phyloP scores from a whole-genome alignment of 768 basidiomycete genomes.

The Termitomyces sp. region DNA sequence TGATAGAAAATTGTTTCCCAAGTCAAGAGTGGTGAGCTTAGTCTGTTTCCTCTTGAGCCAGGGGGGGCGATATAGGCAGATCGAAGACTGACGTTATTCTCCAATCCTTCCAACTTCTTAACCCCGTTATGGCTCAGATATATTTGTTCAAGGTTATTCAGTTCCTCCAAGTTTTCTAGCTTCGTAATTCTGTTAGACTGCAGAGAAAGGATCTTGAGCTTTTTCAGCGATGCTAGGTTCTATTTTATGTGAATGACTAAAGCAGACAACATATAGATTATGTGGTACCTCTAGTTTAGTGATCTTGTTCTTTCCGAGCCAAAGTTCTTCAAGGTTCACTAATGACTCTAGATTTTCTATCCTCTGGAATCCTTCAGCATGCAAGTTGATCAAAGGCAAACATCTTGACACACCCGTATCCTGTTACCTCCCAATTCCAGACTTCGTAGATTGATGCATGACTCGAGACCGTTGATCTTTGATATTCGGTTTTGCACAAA shows the following conservation, averaged over 20 bases:
- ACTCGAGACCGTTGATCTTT: conserved; percentile 65
- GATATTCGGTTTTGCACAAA: conserved; percentile 97
- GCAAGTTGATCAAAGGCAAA: not conserved
- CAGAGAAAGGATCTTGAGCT: conserved; percentile 81
- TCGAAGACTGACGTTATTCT: conserved; percentile 63
- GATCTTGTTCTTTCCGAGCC: conserved; percentile 99
- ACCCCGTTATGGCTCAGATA: conserved; percentile 96
- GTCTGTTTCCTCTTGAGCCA: conserved; percentile 26
- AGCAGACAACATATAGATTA: not conserved
- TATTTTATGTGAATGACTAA: conserved; percentile 25
- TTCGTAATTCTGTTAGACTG: conserved; percentile 93
- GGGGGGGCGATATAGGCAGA: not conserved
- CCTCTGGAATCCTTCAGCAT: conserved; percentile 44
- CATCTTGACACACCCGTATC: conserved; percentile 61
- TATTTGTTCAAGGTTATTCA: conserved; percentile 79
- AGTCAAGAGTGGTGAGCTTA: conserved; percentile 82
- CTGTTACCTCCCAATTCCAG: conserved; percentile 93
- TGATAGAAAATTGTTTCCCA: conserved; percentile 82
- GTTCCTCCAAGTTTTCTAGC: conserved; percentile 74
- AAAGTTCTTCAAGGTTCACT: conserved; percentile 85
- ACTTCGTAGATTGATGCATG: conserved; percentile 59
- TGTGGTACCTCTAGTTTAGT: conserved; percentile 71
- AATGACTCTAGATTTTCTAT: conserved; percentile 85
- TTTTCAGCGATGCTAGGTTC: conserved; percentile 69
- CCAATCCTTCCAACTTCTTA: conserved; percentile 77